Evolutionary conservation across 208 protist species (phyloP).

Genomic region (Leishmania tropica): DNA sequence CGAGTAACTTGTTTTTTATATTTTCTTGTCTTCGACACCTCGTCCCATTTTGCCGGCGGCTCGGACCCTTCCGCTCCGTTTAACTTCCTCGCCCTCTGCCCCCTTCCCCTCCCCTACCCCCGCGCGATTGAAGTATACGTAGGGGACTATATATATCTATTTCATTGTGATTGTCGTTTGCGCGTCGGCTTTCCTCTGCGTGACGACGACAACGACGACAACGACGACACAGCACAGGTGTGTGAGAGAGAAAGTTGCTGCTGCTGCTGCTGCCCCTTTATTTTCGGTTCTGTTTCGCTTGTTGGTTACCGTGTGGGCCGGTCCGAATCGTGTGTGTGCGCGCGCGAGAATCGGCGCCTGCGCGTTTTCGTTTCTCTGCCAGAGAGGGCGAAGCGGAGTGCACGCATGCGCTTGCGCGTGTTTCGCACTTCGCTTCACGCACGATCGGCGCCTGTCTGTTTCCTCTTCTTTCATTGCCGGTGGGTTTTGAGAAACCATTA

Average conservation of each 20-base stretch:
- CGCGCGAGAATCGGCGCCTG: too few relatives aligned
- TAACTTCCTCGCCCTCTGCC: neutral
- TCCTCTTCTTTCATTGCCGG: too few relatives aligned
- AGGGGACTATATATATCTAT: neutral
- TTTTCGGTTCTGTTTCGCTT: conserved; percentile 1
- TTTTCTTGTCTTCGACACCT: neutral
- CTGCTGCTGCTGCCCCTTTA: conserved; percentile 17
- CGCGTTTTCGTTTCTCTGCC: too few relatives aligned
- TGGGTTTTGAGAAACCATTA: too few relatives aligned
- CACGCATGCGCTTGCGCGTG: too few relatives aligned
- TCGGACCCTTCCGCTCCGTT: neutral
- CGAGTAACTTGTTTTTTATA: neutral
- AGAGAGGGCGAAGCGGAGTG: too few relatives aligned
- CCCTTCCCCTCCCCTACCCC: too few relatives aligned
- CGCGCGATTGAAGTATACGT: neutral
- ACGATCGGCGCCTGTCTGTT: neutral
- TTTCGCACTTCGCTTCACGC: neutral
- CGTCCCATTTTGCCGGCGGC: neutral
- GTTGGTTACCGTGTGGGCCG: neutral
- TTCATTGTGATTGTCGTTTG: neutral
- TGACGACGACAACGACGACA: neutral
- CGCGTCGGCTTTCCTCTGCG: neutral
- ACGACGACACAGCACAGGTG: neutral
- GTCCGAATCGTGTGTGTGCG: too few relatives aligned
- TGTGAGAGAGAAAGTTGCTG: too few relatives aligned